Evolutionary conservation across 2,329 filamentous ascomycete genomes (phyloP).

Genomic region (Rhexocercosporidium sp.): DNA sequence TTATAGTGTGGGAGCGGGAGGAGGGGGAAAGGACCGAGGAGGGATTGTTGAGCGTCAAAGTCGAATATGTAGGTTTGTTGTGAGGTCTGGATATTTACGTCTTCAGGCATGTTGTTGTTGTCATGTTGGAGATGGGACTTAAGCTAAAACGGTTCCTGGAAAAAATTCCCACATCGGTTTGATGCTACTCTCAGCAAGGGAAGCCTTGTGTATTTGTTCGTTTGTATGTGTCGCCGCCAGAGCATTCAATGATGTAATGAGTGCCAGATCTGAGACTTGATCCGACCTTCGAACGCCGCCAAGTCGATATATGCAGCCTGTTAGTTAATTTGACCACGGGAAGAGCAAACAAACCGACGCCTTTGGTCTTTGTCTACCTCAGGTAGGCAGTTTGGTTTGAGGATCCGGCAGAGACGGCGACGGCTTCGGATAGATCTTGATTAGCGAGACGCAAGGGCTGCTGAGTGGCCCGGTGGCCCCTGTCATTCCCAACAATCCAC

Average conservation of each 20-base stretch:
- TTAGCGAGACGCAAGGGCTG: constrained; percentile 24
- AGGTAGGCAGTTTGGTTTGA: neutral
- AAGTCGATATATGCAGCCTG: neutral
- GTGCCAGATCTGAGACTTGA: neutral
- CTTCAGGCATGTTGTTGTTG: neutral
- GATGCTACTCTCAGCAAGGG: neutral
- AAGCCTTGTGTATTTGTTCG: neutral
- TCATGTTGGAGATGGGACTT: neutral
- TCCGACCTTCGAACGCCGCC: neutral
- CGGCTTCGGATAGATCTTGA: constrained; percentile 14
- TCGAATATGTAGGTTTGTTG: neutral
- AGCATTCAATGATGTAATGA: neutral
- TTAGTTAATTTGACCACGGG: neutral
- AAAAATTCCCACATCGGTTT: neutral
- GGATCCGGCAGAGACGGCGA: neutral
- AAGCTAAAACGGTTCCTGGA: neutral
- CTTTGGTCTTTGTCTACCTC: too few relatives aligned
- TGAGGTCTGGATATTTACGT: neutral
- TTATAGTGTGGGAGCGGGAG: neutral
- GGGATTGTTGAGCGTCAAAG: neutral
- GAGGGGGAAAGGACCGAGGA: neutral
- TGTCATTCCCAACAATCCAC: constrained; percentile 15
- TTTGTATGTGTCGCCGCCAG: neutral
- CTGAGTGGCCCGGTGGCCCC: constrained; percentile 13
- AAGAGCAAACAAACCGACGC: constrained; percentile 4